Evolutionary conservation across 2,329 filamentous ascomycete genomes (phyloP).

Genomic region (Xylariaceae sp.): DNA sequence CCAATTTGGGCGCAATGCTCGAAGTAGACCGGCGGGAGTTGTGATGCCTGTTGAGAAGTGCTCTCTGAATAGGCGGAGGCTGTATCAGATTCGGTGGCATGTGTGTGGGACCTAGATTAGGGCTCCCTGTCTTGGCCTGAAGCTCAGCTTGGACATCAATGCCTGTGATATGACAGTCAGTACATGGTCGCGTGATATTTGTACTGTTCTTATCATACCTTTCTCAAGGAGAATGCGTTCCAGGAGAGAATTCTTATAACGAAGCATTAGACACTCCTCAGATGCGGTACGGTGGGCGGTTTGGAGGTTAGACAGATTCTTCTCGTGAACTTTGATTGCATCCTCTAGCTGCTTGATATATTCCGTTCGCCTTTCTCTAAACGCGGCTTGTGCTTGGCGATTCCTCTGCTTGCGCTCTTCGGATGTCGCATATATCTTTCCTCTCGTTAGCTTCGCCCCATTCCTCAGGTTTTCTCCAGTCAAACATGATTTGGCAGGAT

Average conservation of each 20-base stretch:
- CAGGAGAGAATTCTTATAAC: constrained; percentile 95
- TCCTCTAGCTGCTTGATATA: constrained; percentile 99
- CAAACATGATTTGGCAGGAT: too few species aligned
- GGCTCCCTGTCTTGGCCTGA: constrained; percentile 85
- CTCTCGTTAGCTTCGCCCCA: constrained; percentile 14
- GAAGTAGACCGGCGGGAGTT: constrained; percentile 67
- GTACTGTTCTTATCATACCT: too few species aligned
- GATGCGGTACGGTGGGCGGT: constrained; percentile 90
- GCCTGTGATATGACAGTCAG: constrained; percentile 46
- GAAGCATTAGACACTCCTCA: constrained; percentile 95
- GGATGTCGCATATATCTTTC: constrained; percentile 94
- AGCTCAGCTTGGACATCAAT: constrained; percentile 97
- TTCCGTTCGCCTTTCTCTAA: constrained; percentile 92
- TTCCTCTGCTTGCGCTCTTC: constrained; percentile 98
- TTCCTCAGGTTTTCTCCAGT: background rate
- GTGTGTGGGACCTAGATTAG: constrained; percentile 68
- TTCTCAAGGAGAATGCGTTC: constrained; percentile 96
- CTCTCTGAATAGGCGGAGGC: constrained; percentile 72
- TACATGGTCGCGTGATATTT: too few species aligned
- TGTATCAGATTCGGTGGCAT: constrained; percentile 66
- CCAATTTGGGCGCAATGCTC: constrained; percentile 71
- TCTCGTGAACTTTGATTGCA: constrained; percentile 95
- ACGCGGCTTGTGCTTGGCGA: constrained; percentile 93
- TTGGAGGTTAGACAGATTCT: constrained; percentile 86
- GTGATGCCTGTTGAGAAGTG: constrained; percentile 72